These are phyloP conservation scores for Sporothrix phasma DNA, from an alignment of 2,329 filamentous ascomycete genomes.

Conservation along the genomic window DNA sequence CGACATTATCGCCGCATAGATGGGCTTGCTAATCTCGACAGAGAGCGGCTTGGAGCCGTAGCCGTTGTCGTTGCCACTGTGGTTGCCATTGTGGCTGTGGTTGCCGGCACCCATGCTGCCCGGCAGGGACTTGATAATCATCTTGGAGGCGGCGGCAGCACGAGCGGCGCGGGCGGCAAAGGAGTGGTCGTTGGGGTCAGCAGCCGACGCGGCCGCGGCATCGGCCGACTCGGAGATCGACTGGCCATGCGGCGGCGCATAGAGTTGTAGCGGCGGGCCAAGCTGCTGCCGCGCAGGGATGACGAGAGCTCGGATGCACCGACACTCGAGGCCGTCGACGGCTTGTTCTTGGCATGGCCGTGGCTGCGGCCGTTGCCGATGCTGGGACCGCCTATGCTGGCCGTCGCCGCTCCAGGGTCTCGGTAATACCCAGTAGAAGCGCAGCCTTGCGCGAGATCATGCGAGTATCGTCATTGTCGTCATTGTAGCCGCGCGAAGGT, in stretches of 20 bases:
- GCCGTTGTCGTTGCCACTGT: background rate
- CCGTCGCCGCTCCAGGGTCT: constrained; percentile 8
- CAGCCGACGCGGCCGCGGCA: background rate
- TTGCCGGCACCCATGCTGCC: no score
- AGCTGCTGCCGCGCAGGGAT: background rate
- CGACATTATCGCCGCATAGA: background rate
- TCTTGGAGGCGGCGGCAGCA: background rate
- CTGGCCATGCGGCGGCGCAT: constrained; percentile 6
- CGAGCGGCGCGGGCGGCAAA: background rate
- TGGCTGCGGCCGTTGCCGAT: background rate
- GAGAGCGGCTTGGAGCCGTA: background rate
- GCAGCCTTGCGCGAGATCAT: constrained; percentile 21
- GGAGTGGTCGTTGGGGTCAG: background rate
- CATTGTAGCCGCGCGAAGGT: constrained; percentile 9
- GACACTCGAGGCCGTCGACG: background rate
- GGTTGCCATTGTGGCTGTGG: background rate
- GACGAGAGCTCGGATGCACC: background rate
- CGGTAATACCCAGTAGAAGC: constrained; percentile 16
- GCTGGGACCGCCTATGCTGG: background rate
- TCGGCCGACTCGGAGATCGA: background rate
- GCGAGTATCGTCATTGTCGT: constrained; percentile 19
- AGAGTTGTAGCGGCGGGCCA: constrained; percentile 14
- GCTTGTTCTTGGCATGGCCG: background rate
- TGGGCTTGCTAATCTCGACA: background rate
- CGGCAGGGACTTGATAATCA: background rate